These are phyloP conservation scores for Teratosphaeria viscida DNA, from an alignment of 2,329 filamentous ascomycete genomes.

Conservation along the genomic window DNA sequence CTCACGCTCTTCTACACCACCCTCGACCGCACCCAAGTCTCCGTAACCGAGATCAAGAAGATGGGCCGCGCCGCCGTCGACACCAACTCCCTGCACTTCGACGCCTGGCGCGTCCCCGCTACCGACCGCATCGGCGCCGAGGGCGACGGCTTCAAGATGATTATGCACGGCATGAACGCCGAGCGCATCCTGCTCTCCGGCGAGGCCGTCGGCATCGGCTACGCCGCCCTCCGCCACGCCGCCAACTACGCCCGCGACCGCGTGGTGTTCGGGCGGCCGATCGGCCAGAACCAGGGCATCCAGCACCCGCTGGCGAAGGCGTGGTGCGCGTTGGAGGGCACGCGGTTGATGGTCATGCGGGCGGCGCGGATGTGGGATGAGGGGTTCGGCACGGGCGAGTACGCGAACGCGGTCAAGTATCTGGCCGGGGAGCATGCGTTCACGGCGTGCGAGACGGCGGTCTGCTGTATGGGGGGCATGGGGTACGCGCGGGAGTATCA, in stretches of 20 bases:
- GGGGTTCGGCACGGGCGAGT: slow-evolving; percentile 38
- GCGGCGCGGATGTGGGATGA: slow-evolving; percentile 53
- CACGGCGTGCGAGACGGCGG: slow-evolving; percentile 50
- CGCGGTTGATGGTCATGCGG: slow-evolving; percentile 55
- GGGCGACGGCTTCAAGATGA: slow-evolving; percentile 37
- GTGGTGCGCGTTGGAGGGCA: slow-evolving; percentile 55
- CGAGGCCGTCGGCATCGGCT: slow-evolving; percentile 40
- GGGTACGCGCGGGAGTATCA: slow-evolving; percentile 39
- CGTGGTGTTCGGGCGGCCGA: slow-evolving; percentile 53
- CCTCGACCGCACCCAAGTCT: slow-evolving; percentile 27
- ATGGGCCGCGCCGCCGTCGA: slow-evolving; percentile 38
- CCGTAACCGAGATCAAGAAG: slow-evolving; percentile 36
- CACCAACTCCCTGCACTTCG: slow-evolving; percentile 36
- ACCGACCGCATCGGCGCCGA: slow-evolving; percentile 32
- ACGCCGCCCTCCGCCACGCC: slow-evolving; percentile 39
- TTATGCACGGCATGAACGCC: slow-evolving; percentile 71
- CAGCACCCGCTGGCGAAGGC: slow-evolving; percentile 56
- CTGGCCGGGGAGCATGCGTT: slow-evolving; percentile 56
- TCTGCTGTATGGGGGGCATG: slow-evolving; percentile 53
- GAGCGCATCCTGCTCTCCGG: slow-evolving; percentile 60
- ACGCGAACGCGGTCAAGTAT: slow-evolving; percentile 60
- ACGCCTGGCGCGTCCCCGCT: slow-evolving; percentile 32
- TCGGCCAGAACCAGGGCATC: slow-evolving; percentile 57
- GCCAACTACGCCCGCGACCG: slow-evolving; percentile 56
- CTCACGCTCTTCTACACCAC: slow-evolving; percentile 38